Percentiles rank a stretch among this genome's conserved stretches.
phyloP scores from a whole-genome alignment of 78 protist species.

The Acrasis kona region DNA sequence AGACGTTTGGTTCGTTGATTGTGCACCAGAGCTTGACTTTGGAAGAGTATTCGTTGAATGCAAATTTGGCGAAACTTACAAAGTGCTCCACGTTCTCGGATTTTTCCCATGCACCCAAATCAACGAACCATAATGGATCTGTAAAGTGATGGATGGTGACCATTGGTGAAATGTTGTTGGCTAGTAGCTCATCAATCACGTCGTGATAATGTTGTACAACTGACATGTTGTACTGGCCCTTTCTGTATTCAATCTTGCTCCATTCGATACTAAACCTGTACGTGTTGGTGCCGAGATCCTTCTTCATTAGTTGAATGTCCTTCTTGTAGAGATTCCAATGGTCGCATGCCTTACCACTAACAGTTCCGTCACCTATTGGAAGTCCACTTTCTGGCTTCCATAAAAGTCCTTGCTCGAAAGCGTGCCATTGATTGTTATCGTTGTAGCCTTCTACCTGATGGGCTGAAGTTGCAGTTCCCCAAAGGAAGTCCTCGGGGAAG shows the following conservation, averaged over 20 bases:
- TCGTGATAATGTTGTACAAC: neutral
- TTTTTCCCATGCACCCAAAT: neutral
- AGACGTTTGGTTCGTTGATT: slow-evolving; percentile 16
- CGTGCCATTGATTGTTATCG: slow-evolving; percentile 4
- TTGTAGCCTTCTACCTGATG: slow-evolving; percentile 12
- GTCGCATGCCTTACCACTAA: neutral
- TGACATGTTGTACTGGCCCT: neutral
- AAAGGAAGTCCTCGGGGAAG: neutral
- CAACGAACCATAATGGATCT: slow-evolving; percentile 3
- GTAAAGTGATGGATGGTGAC: slow-evolving; percentile 21
- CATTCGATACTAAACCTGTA: slow-evolving; percentile 15
- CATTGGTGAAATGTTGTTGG: slow-evolving; percentile 6
- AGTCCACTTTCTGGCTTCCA: no score
- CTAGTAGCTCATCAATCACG: neutral
- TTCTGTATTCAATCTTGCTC: neutral
- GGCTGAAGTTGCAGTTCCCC: slow-evolving; percentile 17
- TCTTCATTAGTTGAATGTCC: neutral
- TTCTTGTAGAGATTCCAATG: neutral
- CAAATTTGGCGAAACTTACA: neutral
- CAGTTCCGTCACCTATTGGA: no score
- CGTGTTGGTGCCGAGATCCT: neutral
- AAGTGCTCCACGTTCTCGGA: neutral
- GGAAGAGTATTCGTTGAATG: neutral
- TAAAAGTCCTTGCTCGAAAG: neutral
- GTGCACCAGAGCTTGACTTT: neutral